These are phyloP conservation scores for Pythium oligandrum DNA, from an alignment of 352 stramenopile genomes.

Conservation along the genomic window DNA sequence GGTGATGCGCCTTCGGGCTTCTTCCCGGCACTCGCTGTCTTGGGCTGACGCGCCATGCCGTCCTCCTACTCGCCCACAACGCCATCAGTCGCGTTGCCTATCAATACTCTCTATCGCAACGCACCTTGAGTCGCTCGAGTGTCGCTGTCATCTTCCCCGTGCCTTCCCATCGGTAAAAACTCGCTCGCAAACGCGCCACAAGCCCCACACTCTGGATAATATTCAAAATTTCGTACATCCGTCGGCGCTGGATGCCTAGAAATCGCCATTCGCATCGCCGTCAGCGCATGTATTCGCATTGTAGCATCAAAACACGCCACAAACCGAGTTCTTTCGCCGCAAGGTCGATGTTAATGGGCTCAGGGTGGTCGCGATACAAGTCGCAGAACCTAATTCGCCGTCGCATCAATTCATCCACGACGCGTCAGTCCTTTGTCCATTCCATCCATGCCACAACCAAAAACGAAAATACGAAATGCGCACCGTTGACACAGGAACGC, in stretches of 20 bases:
- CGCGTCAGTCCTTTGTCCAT: too few relatives aligned
- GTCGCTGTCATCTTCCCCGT: slow-evolving; percentile 24
- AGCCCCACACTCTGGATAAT: slow-evolving; percentile 37
- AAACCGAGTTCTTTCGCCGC: slow-evolving; percentile 27
- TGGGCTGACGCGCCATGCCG: slow-evolving; percentile 11
- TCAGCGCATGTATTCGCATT: too few relatives aligned
- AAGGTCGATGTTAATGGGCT: slow-evolving; percentile 33
- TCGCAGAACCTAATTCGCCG: slow-evolving; percentile 23
- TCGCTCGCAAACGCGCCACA: slow-evolving; percentile 21
- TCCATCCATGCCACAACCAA: too few relatives aligned
- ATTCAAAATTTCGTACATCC: slow-evolving; percentile 40
- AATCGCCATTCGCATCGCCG: background rate
- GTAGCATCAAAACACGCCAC: background rate
- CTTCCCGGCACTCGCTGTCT: background rate
- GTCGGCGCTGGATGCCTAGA: slow-evolving; percentile 26
- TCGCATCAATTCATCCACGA: slow-evolving; percentile 1
- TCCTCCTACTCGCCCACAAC: slow-evolving; percentile 11
- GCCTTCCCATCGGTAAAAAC: slow-evolving; percentile 31
- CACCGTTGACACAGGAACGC: slow-evolving; percentile 23
- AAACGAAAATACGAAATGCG: background rate
- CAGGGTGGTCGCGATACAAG: slow-evolving; percentile 25
- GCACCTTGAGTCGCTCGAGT: slow-evolving; percentile 26
- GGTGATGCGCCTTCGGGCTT: slow-evolving; percentile 8
- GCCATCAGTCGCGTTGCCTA: too few relatives aligned
- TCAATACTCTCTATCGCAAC: background rate